Conservation (phyloP, 768 basidiomycete genomes). For the Cystobasidium tubakii region DNA sequence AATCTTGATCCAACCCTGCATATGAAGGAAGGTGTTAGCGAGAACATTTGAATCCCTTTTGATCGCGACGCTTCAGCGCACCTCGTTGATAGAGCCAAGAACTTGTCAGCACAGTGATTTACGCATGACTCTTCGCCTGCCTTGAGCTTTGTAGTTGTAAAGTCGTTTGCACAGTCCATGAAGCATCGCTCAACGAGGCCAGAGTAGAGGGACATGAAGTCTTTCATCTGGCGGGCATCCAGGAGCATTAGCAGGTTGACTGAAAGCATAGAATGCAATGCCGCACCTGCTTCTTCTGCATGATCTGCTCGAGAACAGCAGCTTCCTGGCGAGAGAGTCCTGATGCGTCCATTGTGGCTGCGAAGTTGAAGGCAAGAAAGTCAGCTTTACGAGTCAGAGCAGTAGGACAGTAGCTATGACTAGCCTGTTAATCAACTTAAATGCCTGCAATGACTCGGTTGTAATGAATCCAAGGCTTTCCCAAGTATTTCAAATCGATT, state of each 20-base stretch:
- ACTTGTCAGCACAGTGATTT: constrained; percentile 92
- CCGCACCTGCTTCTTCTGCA: constrained; percentile 90
- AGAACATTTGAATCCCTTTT: too few species aligned
- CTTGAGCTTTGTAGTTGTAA: constrained; percentile 86
- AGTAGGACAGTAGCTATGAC: too few species aligned
- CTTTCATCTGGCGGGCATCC: constrained; percentile 71
- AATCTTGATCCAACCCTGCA: constrained; percentile 22
- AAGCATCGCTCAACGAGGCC: constrained; percentile 94
- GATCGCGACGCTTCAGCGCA: background rate
- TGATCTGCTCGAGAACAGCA: constrained; percentile 88
- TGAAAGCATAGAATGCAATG: background rate
- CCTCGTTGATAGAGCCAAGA: constrained; percentile 60
- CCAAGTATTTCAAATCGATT: background rate
- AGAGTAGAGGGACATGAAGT: constrained; percentile 91
- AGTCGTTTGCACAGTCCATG: constrained; percentile 88
- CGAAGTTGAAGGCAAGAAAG: too few species aligned
- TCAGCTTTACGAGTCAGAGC: too few species aligned
- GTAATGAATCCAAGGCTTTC: too few species aligned
- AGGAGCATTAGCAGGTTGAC: background rate
- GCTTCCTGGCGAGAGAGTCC: constrained; percentile 78
- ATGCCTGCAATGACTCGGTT: background rate
- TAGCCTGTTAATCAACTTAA: background rate
- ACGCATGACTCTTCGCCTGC: constrained; percentile 93
- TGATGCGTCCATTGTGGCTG: constrained; percentile 44
- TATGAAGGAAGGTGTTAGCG: background rate